Conservation (phyloP, 2,329 filamentous ascomycete species). For the Chrysosporium queenslandicum region DNA sequence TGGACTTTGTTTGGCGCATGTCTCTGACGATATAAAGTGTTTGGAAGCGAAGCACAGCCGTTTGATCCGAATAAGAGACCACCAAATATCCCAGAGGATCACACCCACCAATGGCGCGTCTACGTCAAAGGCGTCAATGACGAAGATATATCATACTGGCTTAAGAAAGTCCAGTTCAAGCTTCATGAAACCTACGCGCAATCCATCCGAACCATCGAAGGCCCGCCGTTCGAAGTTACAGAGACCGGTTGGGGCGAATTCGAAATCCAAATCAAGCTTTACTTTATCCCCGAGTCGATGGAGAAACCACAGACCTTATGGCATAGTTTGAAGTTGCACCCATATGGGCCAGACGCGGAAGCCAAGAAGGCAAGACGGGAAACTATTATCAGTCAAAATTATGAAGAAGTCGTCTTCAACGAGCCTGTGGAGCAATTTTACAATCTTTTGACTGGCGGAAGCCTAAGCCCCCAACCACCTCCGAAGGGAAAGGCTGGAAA, state of each 20-base stretch:
- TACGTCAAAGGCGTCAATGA: conserved; percentile 86
- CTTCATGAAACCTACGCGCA: conserved; percentile 95
- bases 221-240: conserved; percentile 68
- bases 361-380: conserved; percentile 55
- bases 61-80: conserved; percentile 71
- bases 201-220: conserved; percentile 73
- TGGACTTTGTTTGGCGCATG: background rate
- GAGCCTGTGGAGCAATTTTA: conserved; percentile 91
- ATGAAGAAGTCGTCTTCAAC: conserved; percentile 95
- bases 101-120: conserved; percentile 94
- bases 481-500: conserved; percentile 51
- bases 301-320: conserved; percentile 96
- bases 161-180: conserved; percentile 96
- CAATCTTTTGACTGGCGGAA: conserved; percentile 69
- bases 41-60: conserved; percentile 68
- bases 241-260: conserved; percentile 99
- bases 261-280: conserved; percentile 88
- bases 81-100: conserved; percentile 66
- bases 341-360: conserved; percentile 71
- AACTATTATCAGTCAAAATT: conserved; percentile 66
- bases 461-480: conserved; percentile 35
- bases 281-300: conserved; percentile 75
- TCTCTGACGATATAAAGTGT: conserved; percentile 48
- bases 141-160: conserved; percentile 87
- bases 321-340: conserved; percentile 82